Evolutionary conservation across 148 eudicot genomes (phyloP), one percentile per base, ranked within the genome.

Genomic region (Chenopodium suecicum): DNA sequence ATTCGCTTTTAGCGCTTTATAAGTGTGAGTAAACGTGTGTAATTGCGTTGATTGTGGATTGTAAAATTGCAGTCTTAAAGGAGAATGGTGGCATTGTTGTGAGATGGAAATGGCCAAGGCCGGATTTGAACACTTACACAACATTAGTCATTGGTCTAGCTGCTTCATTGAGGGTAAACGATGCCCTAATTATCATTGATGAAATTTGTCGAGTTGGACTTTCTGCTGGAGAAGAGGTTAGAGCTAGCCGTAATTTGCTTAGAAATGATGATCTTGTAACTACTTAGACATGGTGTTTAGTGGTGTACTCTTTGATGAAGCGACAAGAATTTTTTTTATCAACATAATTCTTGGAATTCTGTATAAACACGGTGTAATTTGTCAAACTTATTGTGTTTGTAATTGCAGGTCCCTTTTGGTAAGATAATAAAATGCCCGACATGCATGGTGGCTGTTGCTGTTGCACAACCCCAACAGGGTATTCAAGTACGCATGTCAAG

Each of bases 391-490:
- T 77, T 68, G 54, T 37, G 66, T 60, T 71, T 75, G 19, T 8
- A 10, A 46, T 23, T 83, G 85, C 93, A 94, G 99, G 99, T 96
- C 19, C 95, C 95, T 83, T 96, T 96, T 84, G 99, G 99, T 82
- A 94, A 90, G 86, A 86, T 96, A 56, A 90, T 96, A 64, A 90
- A 88, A 81, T 96, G 98, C 85, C 99, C 98, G 34, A 89, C 88
- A 75, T 96, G 99, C 84, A 72, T 76, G 92, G 84, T 96, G 77
- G 94, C 99, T 67, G 91, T 92, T 74, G 88, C 94, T 70, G 99
- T 96, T 84, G 94, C 99, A 78, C 99, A 96, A 78, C 99, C 99
- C 14, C 98, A 94, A 84, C 90, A 94, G 91, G 98, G 99, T 90
- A 89, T 92, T 84, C 99, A 96, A 91, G 99, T 87, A 92, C 80